Conservation (phyloP, 192 early-diverging fungal genomes). For the Geranomyces variabilis region DNA sequence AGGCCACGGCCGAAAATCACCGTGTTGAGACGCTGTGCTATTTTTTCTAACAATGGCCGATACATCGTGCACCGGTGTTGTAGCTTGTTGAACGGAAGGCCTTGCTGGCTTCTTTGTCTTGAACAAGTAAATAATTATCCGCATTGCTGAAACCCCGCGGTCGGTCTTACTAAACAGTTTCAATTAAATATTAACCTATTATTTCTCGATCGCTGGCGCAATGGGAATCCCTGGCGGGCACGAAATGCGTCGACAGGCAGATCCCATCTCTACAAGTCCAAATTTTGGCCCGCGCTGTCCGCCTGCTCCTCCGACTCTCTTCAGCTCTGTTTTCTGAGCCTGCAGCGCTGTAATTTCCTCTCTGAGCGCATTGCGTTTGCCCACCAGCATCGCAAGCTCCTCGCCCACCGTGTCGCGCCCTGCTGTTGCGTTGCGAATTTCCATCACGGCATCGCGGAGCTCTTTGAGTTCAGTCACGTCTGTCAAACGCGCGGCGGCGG, state of each 20-base stretch:
- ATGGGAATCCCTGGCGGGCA: constrained; percentile 19
- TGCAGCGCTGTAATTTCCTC: constrained; percentile 10
- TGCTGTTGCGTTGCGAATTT: background rate
- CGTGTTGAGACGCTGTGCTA: no score
- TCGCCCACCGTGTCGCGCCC: background rate
- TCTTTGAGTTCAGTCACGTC: constrained; percentile 25
- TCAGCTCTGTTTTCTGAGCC: background rate
- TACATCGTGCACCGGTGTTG: no score
- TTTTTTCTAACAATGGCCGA: no score
- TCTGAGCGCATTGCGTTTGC: background rate
- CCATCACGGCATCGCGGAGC: constrained; percentile 14
- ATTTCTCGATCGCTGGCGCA: background rate
- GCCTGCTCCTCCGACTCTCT: background rate
- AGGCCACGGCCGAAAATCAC: no score
- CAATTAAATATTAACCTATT: no score
- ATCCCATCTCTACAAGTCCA: background rate
- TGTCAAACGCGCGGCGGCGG: background rate
- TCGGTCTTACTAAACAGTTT: no score
- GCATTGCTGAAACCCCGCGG: no score
- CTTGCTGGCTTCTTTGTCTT: no score
- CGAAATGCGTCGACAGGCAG: background rate
- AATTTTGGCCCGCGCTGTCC: background rate
- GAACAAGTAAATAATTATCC: no score
- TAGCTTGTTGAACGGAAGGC: no score
- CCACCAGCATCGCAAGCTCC: constrained; percentile 9